Evolutionary conservation across 345 rosid species (phyloP), one percentile per base, ranked within the genome.

Genomic region (Acer negundo): DNA sequence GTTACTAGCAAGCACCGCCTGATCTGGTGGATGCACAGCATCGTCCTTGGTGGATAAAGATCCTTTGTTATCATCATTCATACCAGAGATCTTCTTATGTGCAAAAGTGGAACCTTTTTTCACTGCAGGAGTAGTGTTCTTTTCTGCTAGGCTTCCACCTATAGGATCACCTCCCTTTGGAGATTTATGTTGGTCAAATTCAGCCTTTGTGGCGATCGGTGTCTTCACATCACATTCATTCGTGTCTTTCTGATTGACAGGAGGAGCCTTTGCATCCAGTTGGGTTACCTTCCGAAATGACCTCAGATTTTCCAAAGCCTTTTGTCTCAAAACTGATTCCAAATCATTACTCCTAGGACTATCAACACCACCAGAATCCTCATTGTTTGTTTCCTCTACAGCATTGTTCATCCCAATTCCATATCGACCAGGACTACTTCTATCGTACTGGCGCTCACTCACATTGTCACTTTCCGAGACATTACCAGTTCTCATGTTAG

Each of bases 241-340:
- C 38, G 40, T 46, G 75, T 78, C 81, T 38, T 82, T 84, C 67
- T 74, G 67, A 69, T 62, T 80, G 40, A 46, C 22, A 59, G 76
- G 75, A 58, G 76, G 74, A 67, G 55, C 28, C 59, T 64, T 77
- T 46, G 73, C 40, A 73, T 63, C 72, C 64, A 68, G 75, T 44
- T 83, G 84, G 61, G 8, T 17, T 12, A 77, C 80, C 42, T 87
- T 91, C 40, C 91, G 90, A 72, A 92, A 90, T 79, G 81, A 89
- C 82, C 79, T 92, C 2, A 92, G 82, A 78, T 92, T 95, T 85
- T 90, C 96, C 77, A 95, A 74, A 17, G 99, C 99, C 85, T 81
- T 89, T 74, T 84, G 78, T 80, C 94, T 88, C 78, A 93, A 84
- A 80, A 86, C 78, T 15, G 87, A 77, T 91, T 93, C 98, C 67